Base-by-base conservation (phyloP, 805 yeast species). In the Saccharomycopsis malanga region DNA sequence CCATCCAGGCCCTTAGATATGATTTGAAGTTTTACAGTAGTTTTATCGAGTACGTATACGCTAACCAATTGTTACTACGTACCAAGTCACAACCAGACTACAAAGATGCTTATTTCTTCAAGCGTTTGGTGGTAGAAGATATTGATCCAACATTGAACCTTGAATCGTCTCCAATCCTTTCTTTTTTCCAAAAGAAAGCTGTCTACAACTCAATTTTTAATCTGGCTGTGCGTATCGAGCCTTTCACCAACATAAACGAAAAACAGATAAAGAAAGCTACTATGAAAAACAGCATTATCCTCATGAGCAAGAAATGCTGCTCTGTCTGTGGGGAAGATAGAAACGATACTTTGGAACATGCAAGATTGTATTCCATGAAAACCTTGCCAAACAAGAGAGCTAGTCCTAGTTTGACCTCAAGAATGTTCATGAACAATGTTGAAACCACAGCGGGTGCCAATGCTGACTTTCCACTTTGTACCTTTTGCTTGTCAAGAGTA, bases 271-370 rank as follows among this genome's bases (percentile, higher is more conserved):
- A 23, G 20, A 24, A 22, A 23, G 32, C 29, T 18, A 23, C 45
- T 4, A 23, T 27, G 12, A 37, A 43, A 42, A 42, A 46, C 12
- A 37, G 15, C 23, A 42, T 44, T 25, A 29, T 27, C 36, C 10
- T 4, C 14, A 25, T 37, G 22, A 35, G 34, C 15, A 35, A 38
- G 1, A 39, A 77, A 1, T 77, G 87, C 4, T 89, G 98, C 65
- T 70, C 87, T 3, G 68, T 89, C 35, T 89, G 97, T 67, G 89
- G 87, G 4, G 96, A 88, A 62, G 61, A 65, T 14, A 72, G 94
- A 50, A 72, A 73, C 57, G 86, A 80, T 57, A 72, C 76, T 47
- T 68, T 84, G 53, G 83, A 81, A 54, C 87, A 85, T 63, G 81
- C 89, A 2, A 74, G 97, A 53, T 64, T 86, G 54, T 83, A 87